phyloP scores from a whole-genome alignment of 2,329 filamentous ascomycete genomes.

The Colletotrichum brevisporum region DNA sequence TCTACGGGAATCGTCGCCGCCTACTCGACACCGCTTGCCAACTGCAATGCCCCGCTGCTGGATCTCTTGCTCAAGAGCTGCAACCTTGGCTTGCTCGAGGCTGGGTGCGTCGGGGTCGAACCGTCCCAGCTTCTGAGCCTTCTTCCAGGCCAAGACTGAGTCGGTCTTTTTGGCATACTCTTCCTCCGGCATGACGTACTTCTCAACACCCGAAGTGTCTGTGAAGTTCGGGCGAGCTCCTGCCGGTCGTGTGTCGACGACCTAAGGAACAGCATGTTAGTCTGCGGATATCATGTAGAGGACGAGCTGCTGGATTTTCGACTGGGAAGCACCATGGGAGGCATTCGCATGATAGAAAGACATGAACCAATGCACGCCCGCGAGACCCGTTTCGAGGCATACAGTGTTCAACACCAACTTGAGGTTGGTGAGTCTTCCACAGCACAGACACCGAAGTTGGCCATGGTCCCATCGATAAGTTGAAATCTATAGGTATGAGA shows the following conservation, averaged over 20 bases:
- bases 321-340: conserved; percentile 7
- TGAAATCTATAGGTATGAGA: background rate
- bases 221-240: conserved; percentile 83
- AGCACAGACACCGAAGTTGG: conserved; percentile 1
- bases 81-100: conserved; percentile 79
- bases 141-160: conserved; percentile 96
- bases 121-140: conserved; percentile 91
- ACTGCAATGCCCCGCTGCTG: conserved; percentile 75
- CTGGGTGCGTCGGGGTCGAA: conserved; percentile 89
- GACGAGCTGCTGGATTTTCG: background rate
- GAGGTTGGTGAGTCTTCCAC: background rate
- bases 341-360: conserved; percentile 23
- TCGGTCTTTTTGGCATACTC: conserved; percentile 90
- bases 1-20: conserved; percentile 76
- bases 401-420: background rate
- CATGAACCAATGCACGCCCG: conserved; percentile 1
- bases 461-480: background rate
- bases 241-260: conserved; percentile 84
- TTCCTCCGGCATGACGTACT: conserved; percentile 88
- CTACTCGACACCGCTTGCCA: conserved; percentile 75
- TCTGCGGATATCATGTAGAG: background rate
- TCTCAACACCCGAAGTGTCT: conserved; percentile 85
- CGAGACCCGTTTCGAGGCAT: background rate
- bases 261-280: conserved; percentile 61
- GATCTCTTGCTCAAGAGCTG: conserved; percentile 79